A percentile compares a stretch with the other conserved stretches of the same genome.
Conservation (phyloP, 768 basidiomycete species). For the Galerina sulciceps region DNA sequence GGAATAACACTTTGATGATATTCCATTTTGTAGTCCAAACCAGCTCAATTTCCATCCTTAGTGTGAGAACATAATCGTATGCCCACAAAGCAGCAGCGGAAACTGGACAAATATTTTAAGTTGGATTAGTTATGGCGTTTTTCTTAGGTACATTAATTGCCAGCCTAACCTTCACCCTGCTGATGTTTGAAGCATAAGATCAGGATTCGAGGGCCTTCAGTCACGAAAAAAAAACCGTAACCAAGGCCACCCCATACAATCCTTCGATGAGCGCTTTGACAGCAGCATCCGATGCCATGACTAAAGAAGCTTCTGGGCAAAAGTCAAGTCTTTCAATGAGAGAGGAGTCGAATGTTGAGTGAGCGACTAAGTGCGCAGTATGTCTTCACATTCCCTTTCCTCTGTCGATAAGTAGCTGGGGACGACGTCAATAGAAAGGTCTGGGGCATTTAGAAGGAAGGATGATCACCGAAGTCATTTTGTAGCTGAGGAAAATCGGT, state of each 20-base stretch:
- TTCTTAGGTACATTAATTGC: too few relatives aligned
- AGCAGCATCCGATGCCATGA: background rate
- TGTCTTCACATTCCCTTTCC: background rate
- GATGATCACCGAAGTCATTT: too few relatives aligned
- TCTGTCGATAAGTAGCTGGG: background rate
- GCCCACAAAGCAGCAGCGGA: conserved; percentile 13
- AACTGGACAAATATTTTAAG: background rate
- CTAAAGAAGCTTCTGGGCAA: background rate
- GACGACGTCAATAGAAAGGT: too few relatives aligned
- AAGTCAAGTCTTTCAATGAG: background rate
- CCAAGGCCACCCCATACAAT: conserved; percentile 9
- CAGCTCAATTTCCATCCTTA: conserved; percentile 13
- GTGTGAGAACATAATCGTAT: conserved; percentile 15
- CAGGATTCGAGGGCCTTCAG: background rate
- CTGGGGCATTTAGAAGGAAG: too few relatives aligned
- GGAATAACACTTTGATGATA: conserved; percentile 14
- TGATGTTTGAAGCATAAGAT: background rate
- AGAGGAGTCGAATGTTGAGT: background rate
- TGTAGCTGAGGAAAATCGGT: too few relatives aligned
- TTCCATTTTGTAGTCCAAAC: conserved; percentile 15
- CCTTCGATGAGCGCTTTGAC: conserved; percentile 4
- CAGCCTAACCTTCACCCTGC: background rate
- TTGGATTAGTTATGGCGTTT: too few relatives aligned
- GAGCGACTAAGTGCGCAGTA: background rate
- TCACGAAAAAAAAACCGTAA: background rate